Percentiles rank a stretch among this genome's conserved stretches.
Conservation (phyloP, 352 stramenopile species). For the Ophiocytium majus region DNA sequence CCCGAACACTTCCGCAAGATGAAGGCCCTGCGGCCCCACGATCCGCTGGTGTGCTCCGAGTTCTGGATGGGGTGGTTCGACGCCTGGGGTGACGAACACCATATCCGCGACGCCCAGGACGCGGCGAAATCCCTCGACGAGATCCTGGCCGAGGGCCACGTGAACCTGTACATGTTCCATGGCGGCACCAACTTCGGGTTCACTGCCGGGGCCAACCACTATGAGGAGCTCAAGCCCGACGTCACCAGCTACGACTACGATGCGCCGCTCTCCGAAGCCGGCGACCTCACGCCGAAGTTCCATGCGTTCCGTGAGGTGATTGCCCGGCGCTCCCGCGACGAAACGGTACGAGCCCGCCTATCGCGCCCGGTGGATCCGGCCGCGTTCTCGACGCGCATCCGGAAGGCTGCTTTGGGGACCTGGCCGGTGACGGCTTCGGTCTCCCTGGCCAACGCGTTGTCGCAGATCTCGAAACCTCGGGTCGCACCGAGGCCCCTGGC, state of each 20-base stretch:
- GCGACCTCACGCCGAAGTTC: constrained; percentile 43
- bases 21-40: not conserved
- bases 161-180: constrained; percentile 63
- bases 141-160: constrained; percentile 41
- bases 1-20: not conserved
- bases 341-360: not conserved
- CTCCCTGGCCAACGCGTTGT: no score
- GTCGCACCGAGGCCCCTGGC: not conserved
- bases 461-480: no score
- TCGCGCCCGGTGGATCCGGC: not conserved
- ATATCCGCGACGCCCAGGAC: constrained; percentile 40
- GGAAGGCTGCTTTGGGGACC: no score
- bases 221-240: constrained; percentile 26
- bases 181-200: constrained; percentile 63
- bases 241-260: constrained; percentile 62
- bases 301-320: constrained; percentile 29
- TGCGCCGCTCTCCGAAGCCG: constrained; percentile 49
- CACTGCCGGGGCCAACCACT: constrained; percentile 56
- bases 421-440: not conserved
- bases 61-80: constrained; percentile 60
- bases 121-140: constrained; percentile 26
- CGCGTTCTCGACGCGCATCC: not conserved
- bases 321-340: not conserved
- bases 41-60: constrained; percentile 56
- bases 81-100: constrained; percentile 55